Conservation (phyloP, 805 yeast genomes). For the Debaryomyces maramus region DNA sequence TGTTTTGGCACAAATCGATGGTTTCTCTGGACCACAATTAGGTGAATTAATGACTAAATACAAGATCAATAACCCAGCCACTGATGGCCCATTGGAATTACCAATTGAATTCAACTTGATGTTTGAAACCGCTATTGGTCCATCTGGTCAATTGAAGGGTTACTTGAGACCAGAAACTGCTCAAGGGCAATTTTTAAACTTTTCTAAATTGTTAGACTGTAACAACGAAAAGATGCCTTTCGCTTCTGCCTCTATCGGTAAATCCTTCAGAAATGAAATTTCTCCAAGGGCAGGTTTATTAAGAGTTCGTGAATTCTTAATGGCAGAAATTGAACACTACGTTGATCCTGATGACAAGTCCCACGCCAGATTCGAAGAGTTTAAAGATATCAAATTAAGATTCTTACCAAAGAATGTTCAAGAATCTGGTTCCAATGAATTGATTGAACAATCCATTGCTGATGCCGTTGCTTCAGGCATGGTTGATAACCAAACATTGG, state of each 20-base stretch:
- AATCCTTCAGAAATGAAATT: conserved; percentile 97
- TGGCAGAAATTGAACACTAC: conserved; percentile 99
- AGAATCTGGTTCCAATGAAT: conserved; percentile 76
- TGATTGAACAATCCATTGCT: conserved; percentile 69
- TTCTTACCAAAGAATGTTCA: conserved; percentile 88
- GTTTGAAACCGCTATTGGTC: conserved; percentile 99
- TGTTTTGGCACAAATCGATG: conserved; percentile 91
- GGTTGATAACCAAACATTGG: conserved; percentile 96
- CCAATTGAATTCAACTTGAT: conserved; percentile 96
- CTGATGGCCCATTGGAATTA: conserved; percentile 79
- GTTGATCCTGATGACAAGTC: conserved; percentile 90
- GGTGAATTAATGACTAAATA: conserved; percentile 84
- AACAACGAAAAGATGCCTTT: conserved; percentile 97
- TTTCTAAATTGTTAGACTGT: conserved; percentile 87
- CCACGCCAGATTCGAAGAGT: conserved; percentile 77
- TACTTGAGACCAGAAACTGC: conserved; percentile 98
- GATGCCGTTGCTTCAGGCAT: conserved; percentile 86
- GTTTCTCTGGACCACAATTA: conserved; percentile 87
- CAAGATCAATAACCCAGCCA: conserved; percentile 87
- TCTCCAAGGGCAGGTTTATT: conserved; percentile 97
- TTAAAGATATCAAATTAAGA: conserved; percentile 67
- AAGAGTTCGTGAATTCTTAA: conserved; percentile 96
- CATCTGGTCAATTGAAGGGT: conserved; percentile 95
- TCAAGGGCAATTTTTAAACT: conserved; percentile 97
- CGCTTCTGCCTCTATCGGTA: conserved; percentile 99